Percentiles rank a stretch among this genome's conserved stretches.
These are phyloP conservation scores for Vanderwaltozyma polyspora DNA, from an alignment of 805 yeast species.

Conservation along the genomic window DNA sequence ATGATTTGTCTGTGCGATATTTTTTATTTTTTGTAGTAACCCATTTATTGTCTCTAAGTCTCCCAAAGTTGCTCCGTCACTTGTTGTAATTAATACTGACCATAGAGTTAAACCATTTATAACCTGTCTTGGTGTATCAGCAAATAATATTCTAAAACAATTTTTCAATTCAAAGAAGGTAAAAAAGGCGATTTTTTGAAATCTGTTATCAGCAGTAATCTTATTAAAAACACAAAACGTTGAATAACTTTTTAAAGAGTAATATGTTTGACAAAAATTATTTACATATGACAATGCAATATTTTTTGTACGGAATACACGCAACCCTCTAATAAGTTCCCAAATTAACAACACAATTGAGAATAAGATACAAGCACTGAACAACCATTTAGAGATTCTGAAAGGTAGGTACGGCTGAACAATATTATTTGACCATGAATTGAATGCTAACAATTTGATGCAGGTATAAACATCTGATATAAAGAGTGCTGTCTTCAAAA, in stretches of 20 bases:
- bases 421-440: constrained; percentile 51
- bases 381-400: constrained; percentile 55
- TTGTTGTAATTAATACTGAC: constrained; percentile 33
- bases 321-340: constrained; percentile 47
- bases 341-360: constrained; percentile 49
- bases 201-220: constrained; percentile 52
- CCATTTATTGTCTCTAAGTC: constrained; percentile 21
- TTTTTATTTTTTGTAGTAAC: constrained; percentile 36
- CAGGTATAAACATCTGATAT: constrained; percentile 74
- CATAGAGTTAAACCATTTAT: constrained; percentile 66
- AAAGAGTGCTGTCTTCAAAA: constrained; percentile 43
- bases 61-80: constrained; percentile 20
- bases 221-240: constrained; percentile 63
- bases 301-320: constrained; percentile 46
- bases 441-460: constrained; percentile 58
- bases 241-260: constrained; percentile 47
- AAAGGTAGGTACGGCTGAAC: constrained; percentile 38
- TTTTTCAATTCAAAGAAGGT: constrained; percentile 55
- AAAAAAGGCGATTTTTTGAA: constrained; percentile 58
- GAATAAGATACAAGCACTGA: constrained; percentile 68
- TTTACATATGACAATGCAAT: constrained; percentile 64
- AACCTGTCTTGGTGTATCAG: constrained; percentile 83
- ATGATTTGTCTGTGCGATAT: constrained; percentile 49
- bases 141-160: constrained; percentile 50
- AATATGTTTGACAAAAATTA: constrained; percentile 45